Conservation (phyloP, 192 early-diverging fungal species). For the Podila epigama region DNA sequence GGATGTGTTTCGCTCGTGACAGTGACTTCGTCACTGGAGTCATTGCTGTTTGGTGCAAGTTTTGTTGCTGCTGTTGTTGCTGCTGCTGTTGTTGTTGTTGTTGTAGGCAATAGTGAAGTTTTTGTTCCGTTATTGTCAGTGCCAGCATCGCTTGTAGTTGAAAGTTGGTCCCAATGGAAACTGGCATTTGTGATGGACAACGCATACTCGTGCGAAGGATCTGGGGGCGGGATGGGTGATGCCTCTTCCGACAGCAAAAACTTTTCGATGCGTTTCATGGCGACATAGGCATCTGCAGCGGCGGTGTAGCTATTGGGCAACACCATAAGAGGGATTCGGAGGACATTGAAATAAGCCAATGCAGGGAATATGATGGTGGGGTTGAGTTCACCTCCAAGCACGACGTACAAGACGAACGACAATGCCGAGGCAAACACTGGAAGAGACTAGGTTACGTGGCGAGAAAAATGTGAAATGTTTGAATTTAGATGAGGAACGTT, state of each 20-base stretch:
- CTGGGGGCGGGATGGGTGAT: slow-evolving; percentile 46
- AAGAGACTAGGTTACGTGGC: background rate
- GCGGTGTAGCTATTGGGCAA: slow-evolving; percentile 40
- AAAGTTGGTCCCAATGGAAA: slow-evolving; percentile 63
- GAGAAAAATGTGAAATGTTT: background rate
- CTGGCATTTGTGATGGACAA: slow-evolving; percentile 63
- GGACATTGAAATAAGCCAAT: slow-evolving; percentile 48
- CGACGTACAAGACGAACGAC: slow-evolving; percentile 14
- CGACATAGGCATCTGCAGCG: slow-evolving; percentile 40
- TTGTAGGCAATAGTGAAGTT: too few species aligned
- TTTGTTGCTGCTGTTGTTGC: background rate
- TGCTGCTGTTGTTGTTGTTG: too few species aligned
- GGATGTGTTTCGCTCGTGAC: slow-evolving; percentile 35
- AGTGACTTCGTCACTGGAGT: background rate
- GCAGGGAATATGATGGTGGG: slow-evolving; percentile 46
- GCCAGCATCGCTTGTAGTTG: too few species aligned
- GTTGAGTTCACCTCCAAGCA: slow-evolving; percentile 26
- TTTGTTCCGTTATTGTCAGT: too few species aligned
- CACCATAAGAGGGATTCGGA: slow-evolving; percentile 48
- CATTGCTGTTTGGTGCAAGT: background rate
- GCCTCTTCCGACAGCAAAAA: slow-evolving; percentile 63
- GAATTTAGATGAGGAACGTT: background rate
- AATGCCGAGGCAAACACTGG: slow-evolving; percentile 47
- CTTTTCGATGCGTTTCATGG: slow-evolving; percentile 39
- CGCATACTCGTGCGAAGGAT: slow-evolving; percentile 48